Evolutionary conservation across 352 stramenopile genomes (phyloP).

Genomic region (Phytophthora megakarya): DNA sequence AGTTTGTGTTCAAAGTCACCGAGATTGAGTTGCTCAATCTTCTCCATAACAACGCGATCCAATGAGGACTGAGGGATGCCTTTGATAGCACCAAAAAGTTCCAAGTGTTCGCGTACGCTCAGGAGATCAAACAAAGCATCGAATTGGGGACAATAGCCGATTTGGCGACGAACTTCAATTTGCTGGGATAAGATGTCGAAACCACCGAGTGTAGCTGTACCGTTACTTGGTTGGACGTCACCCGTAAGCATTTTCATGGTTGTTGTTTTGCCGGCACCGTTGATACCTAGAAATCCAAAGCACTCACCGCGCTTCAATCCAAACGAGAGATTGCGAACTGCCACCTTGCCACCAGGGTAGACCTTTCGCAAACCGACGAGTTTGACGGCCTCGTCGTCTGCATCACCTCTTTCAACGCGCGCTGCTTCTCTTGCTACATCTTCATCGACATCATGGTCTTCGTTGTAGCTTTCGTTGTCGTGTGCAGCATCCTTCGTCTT

Average conservation of each 20-base stretch:
- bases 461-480: constrained; percentile 36
- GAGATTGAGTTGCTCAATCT: constrained; percentile 86
- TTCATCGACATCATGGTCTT: constrained; percentile 49
- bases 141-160: constrained; percentile 93
- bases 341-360: constrained; percentile 79
- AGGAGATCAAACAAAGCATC: constrained; percentile 85
- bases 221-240: constrained; percentile 61
- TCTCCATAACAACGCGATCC: constrained; percentile 59
- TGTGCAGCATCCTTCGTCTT: too few relatives aligned
- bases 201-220: constrained; percentile 42
- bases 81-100: constrained; percentile 93
- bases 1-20: constrained; percentile 79
- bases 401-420: constrained; percentile 34
- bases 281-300: constrained; percentile 94
- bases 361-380: constrained; percentile 70
- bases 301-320: constrained; percentile 86
- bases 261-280: constrained; percentile 94
- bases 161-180: constrained; percentile 61
- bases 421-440: constrained; percentile 45
- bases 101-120: constrained; percentile 86
- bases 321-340: constrained; percentile 74
- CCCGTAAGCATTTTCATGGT: constrained; percentile 94
- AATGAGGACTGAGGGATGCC: constrained; percentile 79
- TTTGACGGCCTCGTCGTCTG: constrained; percentile 44
- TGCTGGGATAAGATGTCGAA: constrained; percentile 50